Base-by-base conservation (phyloP, 495 filamentous ascomycete species). In the Cetradonia linearis region DNA sequence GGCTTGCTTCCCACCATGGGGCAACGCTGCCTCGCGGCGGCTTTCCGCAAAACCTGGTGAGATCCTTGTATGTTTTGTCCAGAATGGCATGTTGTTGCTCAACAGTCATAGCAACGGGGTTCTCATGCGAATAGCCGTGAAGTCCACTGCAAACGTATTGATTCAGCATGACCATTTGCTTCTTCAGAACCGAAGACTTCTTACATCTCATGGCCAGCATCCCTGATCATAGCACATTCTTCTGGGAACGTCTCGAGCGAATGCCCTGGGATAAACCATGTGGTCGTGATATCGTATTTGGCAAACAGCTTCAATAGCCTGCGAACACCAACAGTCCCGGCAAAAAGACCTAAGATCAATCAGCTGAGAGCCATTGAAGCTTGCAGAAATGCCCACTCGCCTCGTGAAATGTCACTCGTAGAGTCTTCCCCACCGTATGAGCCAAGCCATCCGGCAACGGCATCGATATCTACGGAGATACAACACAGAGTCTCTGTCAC, bases 201-300 rank as follows among this genome's bases (percentile, higher is more conserved):
- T 23, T 63, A 72, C 71, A 91, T 89, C 68, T 91, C 87, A 67
- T 89, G 87, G 1, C 87, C 87, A 4, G 79, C 75, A 60, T 91
- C 87, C n/a, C 84, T 77, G 33, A 92, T 77, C 73, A 81, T 78
- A 31, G 82, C 80, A 65, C 84, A 87, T 66, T 89, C 85, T 66
- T 87, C 84, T 0, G 86, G 87, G 67, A 90, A 91, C 16, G 78
- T 88, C 62, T 92, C 87, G 18, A 92, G 78, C 0, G 82, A 84
- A 70, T 92, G 87, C 0, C 86, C 87, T 0, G 87, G 87, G 61
- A 92, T 89, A 70, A 92, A 91, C 84, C 85, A 91, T 8, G 86
- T 88, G 14, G 85, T 80, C 71, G 87, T 90, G 74, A 92, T 92
- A 60, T 83, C 81, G 76, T 89, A 86, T 69, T 88, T 89, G 9